Evolutionary conservation across 2,329 filamentous ascomycete species (phyloP), one percentile per base, ranked within the genome.

Genomic region (Cytospora schulzeri): DNA sequence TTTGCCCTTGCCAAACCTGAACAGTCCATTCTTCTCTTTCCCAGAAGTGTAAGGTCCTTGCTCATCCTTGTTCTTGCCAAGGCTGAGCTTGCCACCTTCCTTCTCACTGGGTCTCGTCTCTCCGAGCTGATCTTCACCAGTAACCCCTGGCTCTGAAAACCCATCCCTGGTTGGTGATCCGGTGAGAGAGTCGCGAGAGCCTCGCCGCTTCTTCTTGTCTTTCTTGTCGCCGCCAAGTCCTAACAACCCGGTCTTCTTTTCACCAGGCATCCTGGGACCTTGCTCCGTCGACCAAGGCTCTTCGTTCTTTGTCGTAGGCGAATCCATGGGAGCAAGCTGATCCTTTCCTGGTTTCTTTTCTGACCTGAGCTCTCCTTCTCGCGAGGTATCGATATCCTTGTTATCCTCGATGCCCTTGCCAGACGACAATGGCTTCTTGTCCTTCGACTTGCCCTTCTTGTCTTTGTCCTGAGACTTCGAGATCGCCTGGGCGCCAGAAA

Each of bases 381-480:
- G 29, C 14, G 17, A 3, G 24, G 52, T n/a, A 11, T 50, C 52
- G 35, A 26, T 19, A 38, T 62, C 22, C 19, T 35, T 50, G 28
- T 50, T 53, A 17, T 8, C n/a, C 14, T 38, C 9, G 19, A 51
- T 29, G n/a, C 19, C 55, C 26, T 22, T 41, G 19, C 17, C 14
- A 35, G 33, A 55, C 41, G 33, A 55, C 28, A 33, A 41, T n/a
- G 35, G 35, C n/a, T 51, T 17, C 6, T 33, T 61, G 8, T 51
- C 41, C 26, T 35, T 50, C 52, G 33, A 57, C 48, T 50, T 55
- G 19, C 24, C 62, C 41, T 55, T 63, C 22, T 55, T 65, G n/a
- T 58, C 57, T 22, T n/a, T 28, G 15, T 14, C 33, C 54, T 62
- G 57, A 9, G 59, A 55, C 6, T n/a, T 22, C 4, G 45, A 62